Base-by-base conservation (phyloP, 306 rosid species). In the Biancaea sappan region DNA sequence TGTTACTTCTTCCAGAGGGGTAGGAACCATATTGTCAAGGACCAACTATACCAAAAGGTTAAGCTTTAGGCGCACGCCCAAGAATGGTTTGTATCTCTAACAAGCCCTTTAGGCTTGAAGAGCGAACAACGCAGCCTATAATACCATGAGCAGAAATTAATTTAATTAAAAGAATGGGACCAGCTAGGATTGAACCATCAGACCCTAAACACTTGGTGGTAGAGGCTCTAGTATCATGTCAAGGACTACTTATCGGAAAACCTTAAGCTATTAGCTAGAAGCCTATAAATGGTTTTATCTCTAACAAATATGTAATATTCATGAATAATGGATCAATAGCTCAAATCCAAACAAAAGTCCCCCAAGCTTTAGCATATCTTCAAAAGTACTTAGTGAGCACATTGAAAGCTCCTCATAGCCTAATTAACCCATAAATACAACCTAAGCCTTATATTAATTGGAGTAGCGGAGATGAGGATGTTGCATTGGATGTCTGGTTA, bases 401-500 rank as follows among this genome's bases (percentile, higher is more conserved):
- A 61, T 12, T 16, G 26, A 69, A 69, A 4, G 47, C 63, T 28
- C 18, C n/a, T n/a, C 75, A 68, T 48, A 71, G 47, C 15, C 66
- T 52, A 53, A 53, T 4, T 16, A 61, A 22, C 16, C 53, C 35
- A 50, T 44, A 10, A 44, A 65, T 35, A 53, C 26, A 35, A 19
- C 50, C 52, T 53, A 18, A 44, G 48, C 51, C 54, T 26, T 15
- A 6, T 34, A 43, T 37, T 28, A 51, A 24, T 22, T 26, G n/a
- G n/a, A n/a, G n/a, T n/a, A n/a, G n/a, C n/a, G n/a, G n/a, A n/a
- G n/a, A n/a, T n/a, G n/a, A n/a, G n/a, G n/a, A n/a, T n/a, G n/a
- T n/a, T n/a, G n/a, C n/a, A n/a, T n/a, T n/a, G n/a, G n/a, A n/a
- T n/a, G n/a, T n/a, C n/a, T n/a, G n/a, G n/a, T n/a, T n/a, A n/a